Percentiles rank a stretch among this genome's conserved stretches.
These are phyloP conservation scores for Hanseniaspora vineae DNA, from an alignment of 805 yeast species.

Conservation along the genomic window DNA sequence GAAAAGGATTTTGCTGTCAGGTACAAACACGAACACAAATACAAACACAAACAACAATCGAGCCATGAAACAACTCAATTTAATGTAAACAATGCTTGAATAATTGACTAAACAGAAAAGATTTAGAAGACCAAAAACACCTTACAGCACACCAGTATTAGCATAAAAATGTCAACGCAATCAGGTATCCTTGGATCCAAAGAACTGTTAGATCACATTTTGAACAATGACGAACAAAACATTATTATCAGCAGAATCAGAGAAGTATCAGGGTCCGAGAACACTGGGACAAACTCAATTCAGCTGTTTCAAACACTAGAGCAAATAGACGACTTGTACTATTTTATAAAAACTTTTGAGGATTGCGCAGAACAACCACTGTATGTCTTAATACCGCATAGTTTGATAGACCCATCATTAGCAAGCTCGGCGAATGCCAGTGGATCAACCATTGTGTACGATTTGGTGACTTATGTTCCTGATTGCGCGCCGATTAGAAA, in stretches of 20 bases:
- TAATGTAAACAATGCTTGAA: no score
- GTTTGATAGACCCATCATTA: conserved; percentile 7
- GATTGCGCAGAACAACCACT: conserved; percentile 28
- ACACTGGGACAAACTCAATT: conserved; percentile 24
- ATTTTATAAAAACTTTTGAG: conserved; percentile 14
- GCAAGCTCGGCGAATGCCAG: conserved; percentile 1
- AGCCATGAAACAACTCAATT: no score
- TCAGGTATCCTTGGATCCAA: conserved; percentile 40
- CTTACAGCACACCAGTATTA: neutral
- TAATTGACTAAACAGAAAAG: no score
- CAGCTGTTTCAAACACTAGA: conserved; percentile 20
- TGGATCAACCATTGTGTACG: conserved; percentile 19
- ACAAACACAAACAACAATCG: no score
- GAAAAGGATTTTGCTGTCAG: no score
- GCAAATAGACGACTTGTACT: conserved; percentile 22
- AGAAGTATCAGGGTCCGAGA: conserved; percentile 22
- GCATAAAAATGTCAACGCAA: conserved; percentile 44
- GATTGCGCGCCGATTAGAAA: conserved; percentile 68
- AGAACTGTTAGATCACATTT: conserved; percentile 11
- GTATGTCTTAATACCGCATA: conserved; percentile 36
- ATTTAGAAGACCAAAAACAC: neutral
- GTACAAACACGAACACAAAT: no score
- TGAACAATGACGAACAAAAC: conserved; percentile 14
- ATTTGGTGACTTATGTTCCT: conserved; percentile 77
- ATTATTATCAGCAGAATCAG: conserved; percentile 31